Evolutionary conservation across 805 yeast species (phyloP).

Genomic region (Starmerella vaccinii): DNA sequence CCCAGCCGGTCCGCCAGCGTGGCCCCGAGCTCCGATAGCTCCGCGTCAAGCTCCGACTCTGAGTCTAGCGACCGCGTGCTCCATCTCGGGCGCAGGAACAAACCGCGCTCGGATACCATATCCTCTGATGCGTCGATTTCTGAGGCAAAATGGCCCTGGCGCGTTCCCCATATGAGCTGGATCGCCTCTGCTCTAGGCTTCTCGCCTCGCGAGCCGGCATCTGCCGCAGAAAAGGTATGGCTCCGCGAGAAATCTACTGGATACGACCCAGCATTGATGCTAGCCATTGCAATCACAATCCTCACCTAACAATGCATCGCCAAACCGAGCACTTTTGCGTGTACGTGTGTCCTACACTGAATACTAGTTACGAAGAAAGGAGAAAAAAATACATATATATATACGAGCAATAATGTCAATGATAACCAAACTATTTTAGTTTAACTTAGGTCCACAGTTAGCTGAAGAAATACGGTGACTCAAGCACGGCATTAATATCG

Average conservation of each 20-base stretch:
- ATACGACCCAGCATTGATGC: conserved; percentile 16
- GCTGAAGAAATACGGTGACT: conserved; percentile 62
- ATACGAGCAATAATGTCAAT: no score
- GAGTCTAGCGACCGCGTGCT: conserved; percentile 5
- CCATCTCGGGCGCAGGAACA: background rate
- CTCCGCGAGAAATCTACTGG: conserved; percentile 10
- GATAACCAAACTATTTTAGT: background rate
- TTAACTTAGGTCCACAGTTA: background rate
- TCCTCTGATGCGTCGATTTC: background rate
- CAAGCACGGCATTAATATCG: conserved; percentile 54
- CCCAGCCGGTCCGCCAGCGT: conserved; percentile 2
- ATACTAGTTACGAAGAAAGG: background rate
- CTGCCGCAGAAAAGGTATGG: conserved; percentile 7
- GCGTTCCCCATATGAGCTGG: background rate
- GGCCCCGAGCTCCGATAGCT: conserved; percentile 5
- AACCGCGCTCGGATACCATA: conserved; percentile 3
- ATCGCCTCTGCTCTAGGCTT: conserved; percentile 6
- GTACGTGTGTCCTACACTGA: background rate
- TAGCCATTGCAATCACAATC: conserved; percentile 11
- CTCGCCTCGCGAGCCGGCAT: conserved; percentile 2
- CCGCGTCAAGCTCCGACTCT: conserved; percentile 2
- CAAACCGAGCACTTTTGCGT: no score
- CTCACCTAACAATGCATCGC: background rate
- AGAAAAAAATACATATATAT: background rate
- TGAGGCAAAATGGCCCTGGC: background rate